A percentile compares a stretch with the other conserved stretches of the same genome.
Conservation (phyloP, 2,329 filamentous ascomycete species). For the Trichophyton schoenleinii region DNA sequence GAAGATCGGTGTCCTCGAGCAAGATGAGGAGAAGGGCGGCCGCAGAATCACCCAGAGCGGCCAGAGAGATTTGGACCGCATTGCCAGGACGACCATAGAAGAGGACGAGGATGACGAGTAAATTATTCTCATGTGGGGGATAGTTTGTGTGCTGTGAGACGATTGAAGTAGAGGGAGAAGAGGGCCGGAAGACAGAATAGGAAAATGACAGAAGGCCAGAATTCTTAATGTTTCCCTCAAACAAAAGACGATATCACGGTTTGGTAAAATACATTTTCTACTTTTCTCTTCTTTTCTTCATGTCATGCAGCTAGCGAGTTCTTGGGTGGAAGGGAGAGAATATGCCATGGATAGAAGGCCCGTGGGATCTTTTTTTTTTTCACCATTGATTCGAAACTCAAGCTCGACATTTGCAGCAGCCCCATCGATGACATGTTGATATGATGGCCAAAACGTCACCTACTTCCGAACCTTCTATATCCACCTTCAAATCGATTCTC, state of each 20-base stretch:
- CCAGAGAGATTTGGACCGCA: constrained; percentile 97
- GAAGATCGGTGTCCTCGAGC: constrained; percentile 98
- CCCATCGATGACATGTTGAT: not conserved
- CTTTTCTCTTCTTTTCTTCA: not conserved
- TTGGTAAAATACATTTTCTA: constrained; percentile 2
- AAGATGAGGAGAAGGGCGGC: constrained; percentile 96
- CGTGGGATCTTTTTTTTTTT: not conserved
- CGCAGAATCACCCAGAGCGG: constrained; percentile 95
- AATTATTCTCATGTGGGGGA: constrained; percentile 1
- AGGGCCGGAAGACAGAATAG: not conserved
- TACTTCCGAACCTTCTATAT: not conserved
- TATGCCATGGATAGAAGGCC: not conserved
- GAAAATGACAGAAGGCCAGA: not conserved
- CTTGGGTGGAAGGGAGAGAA: not conserved
- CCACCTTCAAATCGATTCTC: not conserved
- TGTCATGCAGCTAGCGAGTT: constrained; percentile 2
- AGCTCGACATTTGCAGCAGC: not conserved
- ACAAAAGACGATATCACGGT: constrained; percentile 1
- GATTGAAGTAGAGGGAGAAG: constrained; percentile 1
- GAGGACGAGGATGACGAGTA: constrained; percentile 31
- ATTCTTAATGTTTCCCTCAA: not conserved
- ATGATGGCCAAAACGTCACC: not conserved
- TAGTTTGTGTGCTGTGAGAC: not conserved
- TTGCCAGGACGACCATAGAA: constrained; percentile 58
- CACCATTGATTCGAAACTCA: not conserved